Evolutionary conservation across 495 filamentous ascomycete genomes (phyloP), one percentile per base, ranked within the genome.

Genomic region (Chaetomium fimeti): DNA sequence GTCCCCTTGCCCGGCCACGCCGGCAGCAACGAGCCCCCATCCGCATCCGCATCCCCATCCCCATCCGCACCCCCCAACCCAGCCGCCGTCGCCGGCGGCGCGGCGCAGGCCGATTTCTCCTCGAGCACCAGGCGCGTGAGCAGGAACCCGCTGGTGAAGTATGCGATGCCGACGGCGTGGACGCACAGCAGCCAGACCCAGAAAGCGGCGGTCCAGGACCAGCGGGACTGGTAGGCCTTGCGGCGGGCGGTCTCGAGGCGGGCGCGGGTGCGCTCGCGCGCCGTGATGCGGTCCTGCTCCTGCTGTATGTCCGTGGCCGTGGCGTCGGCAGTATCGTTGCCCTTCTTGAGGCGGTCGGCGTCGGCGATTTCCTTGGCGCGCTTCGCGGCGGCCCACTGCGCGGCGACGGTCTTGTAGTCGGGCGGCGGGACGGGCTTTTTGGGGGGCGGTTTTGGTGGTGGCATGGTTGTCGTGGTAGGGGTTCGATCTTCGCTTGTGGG

Each of bases 81-180:
- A 20, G 43, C 5, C 49, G 90, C 83, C 1, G 90, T 83, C 1
- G 62, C 64, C 22, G 94, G 94, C 24, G 89, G 86, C 45, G 82
- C 75, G 27, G 82, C 79, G 77, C 94, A 98, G 48, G 82, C 78
- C n/a, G 94, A 98, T 71, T 91, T 91, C 63, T 93, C 83, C 58
- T 93, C 89, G 45, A 98, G 85, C 51, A 98, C 90, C 67, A 97
- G 84, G 51, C 95, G 84, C 64, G 94, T 97, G 69, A 98, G 85
- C 57, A 98, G 87, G 77, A 98, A 98, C n/a, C 94, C 94, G 74
- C 90, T 91, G 61, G 91, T 93, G 77, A 98, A 98, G 71, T 96
- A 89, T 69, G 88, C 91, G 66, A 98, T 89, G 36, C 92, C 94
- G 29, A 88, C 81, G 64, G 83, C 78, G 71, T 98, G 93, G 25